These are phyloP conservation scores for Diaporthe velutina DNA, from an alignment of 2,329 filamentous ascomycete species.

Conservation along the genomic window DNA sequence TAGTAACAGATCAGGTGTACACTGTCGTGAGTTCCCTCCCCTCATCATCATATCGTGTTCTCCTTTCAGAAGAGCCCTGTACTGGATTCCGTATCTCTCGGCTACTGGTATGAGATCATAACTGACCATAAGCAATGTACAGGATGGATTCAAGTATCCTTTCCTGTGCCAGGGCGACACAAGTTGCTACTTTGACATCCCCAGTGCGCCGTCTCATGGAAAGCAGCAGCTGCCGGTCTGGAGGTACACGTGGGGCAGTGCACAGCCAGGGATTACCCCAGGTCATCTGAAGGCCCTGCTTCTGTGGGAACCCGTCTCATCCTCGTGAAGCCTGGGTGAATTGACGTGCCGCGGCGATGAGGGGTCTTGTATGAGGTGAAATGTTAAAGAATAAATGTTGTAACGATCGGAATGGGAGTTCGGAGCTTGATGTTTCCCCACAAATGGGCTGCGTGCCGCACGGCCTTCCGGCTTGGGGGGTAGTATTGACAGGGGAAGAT, in stretches of 20 bases:
- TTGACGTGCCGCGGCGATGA: neutral
- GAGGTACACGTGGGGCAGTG: conserved; percentile 31
- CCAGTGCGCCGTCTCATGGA: neutral
- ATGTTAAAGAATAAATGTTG: neutral
- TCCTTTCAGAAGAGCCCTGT: neutral
- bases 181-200: conserved; percentile 34
- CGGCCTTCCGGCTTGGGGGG: neutral
- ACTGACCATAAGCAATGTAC: neutral
- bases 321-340: neutral
- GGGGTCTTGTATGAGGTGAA: neutral
- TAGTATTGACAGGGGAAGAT: neutral
- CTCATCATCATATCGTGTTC: neutral
- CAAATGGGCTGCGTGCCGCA: conserved; percentile 1
- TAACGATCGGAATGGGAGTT: conserved; percentile 1
- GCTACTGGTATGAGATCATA: neutral
- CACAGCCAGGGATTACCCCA: conserved; percentile 21
- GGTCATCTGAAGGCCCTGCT: conserved; percentile 35
- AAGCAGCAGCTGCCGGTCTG: conserved; percentile 27
- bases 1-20: conserved; percentile 26
- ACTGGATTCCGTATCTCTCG: neutral
- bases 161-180: conserved; percentile 34
- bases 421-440: conserved; percentile 16
- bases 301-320: conserved; percentile 31
- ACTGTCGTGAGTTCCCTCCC: conserved; percentile 25
- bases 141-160: conserved; percentile 25